Percentiles rank a stretch among this genome's conserved stretches.
Conservation (phyloP, 192 early-diverging fungal species). For the Obelidium mucronatum region DNA sequence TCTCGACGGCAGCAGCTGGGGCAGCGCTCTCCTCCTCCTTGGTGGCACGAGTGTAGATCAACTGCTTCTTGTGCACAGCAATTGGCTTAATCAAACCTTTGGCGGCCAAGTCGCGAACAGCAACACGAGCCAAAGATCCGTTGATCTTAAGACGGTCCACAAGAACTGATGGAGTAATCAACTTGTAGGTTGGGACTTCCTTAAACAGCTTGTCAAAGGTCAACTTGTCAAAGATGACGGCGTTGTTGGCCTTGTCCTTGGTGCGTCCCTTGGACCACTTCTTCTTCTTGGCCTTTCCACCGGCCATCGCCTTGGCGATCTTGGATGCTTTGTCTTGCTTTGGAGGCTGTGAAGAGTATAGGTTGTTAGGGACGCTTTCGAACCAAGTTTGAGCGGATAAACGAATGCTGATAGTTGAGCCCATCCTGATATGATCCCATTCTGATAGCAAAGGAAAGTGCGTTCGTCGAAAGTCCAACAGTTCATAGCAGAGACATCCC, state of each 20-base stretch:
- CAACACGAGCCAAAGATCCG: constrained; percentile 95
- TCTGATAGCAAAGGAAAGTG: no score
- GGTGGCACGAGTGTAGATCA: constrained; percentile 67
- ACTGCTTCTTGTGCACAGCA: constrained; percentile 88
- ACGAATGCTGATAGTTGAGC: no score
- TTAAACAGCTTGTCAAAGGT: constrained; percentile 99
- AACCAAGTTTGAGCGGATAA: background rate
- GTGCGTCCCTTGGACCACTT: constrained; percentile 99
- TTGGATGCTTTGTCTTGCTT: constrained; percentile 39
- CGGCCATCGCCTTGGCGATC: constrained; percentile 37
- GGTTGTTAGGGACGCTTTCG: background rate
- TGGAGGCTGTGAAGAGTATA: constrained; percentile 18
- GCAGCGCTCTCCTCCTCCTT: constrained; percentile 43
- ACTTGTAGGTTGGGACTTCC: constrained; percentile 99
- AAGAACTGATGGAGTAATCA: constrained; percentile 97
- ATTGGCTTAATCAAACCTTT: constrained; percentile 94
- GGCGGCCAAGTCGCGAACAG: constrained; percentile 91
- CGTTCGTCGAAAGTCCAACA: no score
- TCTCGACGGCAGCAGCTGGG: constrained; percentile 6
- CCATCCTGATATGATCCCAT: no score
- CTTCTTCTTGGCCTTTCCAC: constrained; percentile 59
- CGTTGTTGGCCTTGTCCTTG: constrained; percentile 99
- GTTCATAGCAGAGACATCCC: no score
- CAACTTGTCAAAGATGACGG: constrained; percentile 95
- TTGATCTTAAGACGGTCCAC: constrained; percentile 98